Base-by-base conservation (phyloP, 129 eudicot species). In the Mikania micrantha region DNA sequence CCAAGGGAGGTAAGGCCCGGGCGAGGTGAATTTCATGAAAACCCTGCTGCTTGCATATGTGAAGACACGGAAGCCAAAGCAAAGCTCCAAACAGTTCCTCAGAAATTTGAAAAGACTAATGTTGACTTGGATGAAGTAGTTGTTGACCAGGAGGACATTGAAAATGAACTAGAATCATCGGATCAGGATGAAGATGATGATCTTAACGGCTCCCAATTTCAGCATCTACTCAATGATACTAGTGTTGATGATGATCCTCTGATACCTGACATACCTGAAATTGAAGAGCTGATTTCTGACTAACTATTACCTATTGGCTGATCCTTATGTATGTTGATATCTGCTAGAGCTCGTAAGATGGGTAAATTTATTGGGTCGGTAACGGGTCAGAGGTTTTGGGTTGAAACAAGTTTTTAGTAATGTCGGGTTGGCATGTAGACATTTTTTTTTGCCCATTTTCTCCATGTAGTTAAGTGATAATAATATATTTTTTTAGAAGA, bases 241-340 rank as follows among this genome's bases (percentile, higher is more conserved):
- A 74, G 52, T 64, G 58, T 39, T 31, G 98, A 88, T 34, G 73
- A 80, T 67, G 96, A 88, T 19, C 63, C 80, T 58, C 32, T 56
- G 31, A 32, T 48, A 19, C 66, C 86, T 16, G 98, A 88, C 27
- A 87, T 81, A 70, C 91, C 98, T 3, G 96, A 88, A 77, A 71
- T 92, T 84, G 95, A 86, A 60, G 95, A 86, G 79, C 61, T 92
- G 79, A 84, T 92, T 62, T 92, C 98, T 7, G 98, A 92, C 67
- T 92, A 57, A 70, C 38, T 47, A 21, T 25, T 38, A 63, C 39
- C 73, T 59, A 38, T 63, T 53, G 73, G 67, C 27, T 20, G 40
- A 50, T 56, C 41, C 31, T 11, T 64, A 53, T 62, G 58, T 45
- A 56, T 19, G 44, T 11, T 56, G 54, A 25, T n/a, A n/a, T n/a